These are phyloP conservation scores for Colletotrichum karsti DNA, from an alignment of 2,329 filamentous ascomycete genomes.

Conservation along the genomic window DNA sequence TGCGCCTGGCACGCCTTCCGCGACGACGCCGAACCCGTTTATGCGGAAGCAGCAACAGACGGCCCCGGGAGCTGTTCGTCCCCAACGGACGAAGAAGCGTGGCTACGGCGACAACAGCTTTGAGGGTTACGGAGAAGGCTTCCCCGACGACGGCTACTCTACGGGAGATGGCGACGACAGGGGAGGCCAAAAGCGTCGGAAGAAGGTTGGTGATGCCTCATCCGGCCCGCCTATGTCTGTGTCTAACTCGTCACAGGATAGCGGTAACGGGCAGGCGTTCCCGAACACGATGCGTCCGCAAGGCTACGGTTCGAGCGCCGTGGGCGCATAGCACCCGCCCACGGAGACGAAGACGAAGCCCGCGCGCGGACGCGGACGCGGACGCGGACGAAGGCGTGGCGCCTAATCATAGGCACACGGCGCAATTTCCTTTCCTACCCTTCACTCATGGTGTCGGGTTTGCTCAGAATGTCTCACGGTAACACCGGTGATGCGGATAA, in stretches of 20 bases:
- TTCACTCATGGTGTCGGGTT: background rate
- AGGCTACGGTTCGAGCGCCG: conserved; percentile 67
- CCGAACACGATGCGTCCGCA: conserved; percentile 55
- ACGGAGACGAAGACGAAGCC: background rate
- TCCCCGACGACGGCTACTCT: conserved; percentile 76
- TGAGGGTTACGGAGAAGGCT: conserved; percentile 79
- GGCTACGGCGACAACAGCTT: conserved; percentile 79
- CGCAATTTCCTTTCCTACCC: background rate
- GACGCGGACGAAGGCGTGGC: background rate
- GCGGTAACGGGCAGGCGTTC: conserved; percentile 49
- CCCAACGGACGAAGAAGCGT: conserved; percentile 77
- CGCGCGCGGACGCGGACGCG: background rate
- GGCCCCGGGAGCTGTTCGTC: conserved; percentile 48
- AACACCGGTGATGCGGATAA: background rate
- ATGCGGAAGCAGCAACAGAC: conserved; percentile 25
- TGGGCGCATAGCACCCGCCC: conserved; percentile 54
- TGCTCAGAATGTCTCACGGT: conserved; percentile 7
- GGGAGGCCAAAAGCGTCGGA: conserved; percentile 67
- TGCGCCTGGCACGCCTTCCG: conserved; percentile 61
- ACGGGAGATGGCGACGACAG: conserved; percentile 75
- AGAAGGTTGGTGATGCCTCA: conserved; percentile 60
- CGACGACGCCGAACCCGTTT: conserved; percentile 36
- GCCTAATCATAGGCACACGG: background rate
- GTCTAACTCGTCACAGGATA: conserved; percentile 58
- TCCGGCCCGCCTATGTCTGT: conserved; percentile 34